Evolutionary conservation across 257 asterid genomes (phyloP).

Genomic region (Cordia subcordata): DNA sequence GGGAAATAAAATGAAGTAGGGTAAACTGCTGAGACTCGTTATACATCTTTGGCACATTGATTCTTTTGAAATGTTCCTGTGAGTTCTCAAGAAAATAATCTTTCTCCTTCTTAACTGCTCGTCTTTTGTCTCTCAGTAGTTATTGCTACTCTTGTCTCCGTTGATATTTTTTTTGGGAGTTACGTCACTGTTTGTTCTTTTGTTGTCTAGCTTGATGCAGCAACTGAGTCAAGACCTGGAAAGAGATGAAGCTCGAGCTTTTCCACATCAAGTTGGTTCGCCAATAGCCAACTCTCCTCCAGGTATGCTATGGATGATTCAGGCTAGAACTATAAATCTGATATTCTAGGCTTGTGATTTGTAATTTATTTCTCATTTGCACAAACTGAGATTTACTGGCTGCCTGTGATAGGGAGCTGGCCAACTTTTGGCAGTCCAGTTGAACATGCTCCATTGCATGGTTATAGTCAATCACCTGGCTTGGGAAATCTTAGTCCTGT

Average conservation of each 20-base stretch:
- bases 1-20: too few species aligned
- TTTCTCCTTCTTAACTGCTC: too few species aligned
- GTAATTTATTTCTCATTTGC: background rate
- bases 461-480: constrained; percentile 49
- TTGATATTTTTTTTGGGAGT: background rate
- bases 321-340: background rate
- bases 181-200: constrained; percentile 6
- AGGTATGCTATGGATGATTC: constrained; percentile 30
- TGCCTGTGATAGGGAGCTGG: constrained; percentile 61
- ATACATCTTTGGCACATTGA: too few species aligned
- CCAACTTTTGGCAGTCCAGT: constrained; percentile 77
- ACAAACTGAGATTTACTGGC: background rate
- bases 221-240: constrained; percentile 89
- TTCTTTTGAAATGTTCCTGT: too few species aligned
- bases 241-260: constrained; percentile 60
- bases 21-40: too few species aligned
- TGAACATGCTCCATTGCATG: constrained; percentile 53
- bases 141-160: background rate
- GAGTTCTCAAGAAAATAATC: too few species aligned
- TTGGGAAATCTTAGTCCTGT: constrained; percentile 55
- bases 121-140: background rate
- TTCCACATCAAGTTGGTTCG: constrained; percentile 70
- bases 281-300: constrained; percentile 91
- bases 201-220: constrained; percentile 61
- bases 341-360: background rate